Percentiles rank a stretch among this genome's conserved stretches.
Conservation (phyloP, 2,329 filamentous ascomycete species). For the Pezicula neosporulosa region DNA sequence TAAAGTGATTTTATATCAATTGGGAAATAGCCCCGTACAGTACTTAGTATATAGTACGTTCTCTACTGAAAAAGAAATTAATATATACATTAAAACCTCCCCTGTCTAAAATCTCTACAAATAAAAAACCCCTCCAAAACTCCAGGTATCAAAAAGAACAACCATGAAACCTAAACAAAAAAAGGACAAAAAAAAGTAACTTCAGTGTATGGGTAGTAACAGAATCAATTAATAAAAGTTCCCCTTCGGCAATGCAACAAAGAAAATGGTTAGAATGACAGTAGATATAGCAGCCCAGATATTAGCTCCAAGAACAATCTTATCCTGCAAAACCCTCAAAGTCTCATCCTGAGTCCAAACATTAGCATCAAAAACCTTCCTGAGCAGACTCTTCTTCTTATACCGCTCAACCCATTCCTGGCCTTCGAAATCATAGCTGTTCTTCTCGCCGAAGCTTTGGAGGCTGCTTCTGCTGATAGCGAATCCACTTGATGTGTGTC, state of each 20-base stretch:
- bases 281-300: slow-evolving; percentile 54
- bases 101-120: too few relatives aligned
- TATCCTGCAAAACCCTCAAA: slow-evolving; percentile 75
- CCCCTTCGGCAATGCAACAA: slow-evolving; percentile 64
- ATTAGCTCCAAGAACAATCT: slow-evolving; percentile 69
- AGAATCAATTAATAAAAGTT: slow-evolving; percentile 40
- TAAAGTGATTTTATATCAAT: too few relatives aligned
- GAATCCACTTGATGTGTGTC: slow-evolving; percentile 13
- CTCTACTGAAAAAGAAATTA: too few relatives aligned
- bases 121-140: too few relatives aligned
- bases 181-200: too few relatives aligned
- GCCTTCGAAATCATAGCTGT: slow-evolving; percentile 58
- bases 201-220: too few relatives aligned
- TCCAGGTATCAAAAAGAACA: too few relatives aligned
- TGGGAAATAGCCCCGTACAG: too few relatives aligned
- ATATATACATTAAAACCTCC: too few relatives aligned
- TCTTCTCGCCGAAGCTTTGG: slow-evolving; percentile 51
- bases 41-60: too few relatives aligned
- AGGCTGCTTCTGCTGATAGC: slow-evolving; percentile 42
- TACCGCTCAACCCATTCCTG: slow-evolving; percentile 75
- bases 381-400: slow-evolving; percentile 62
- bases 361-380: slow-evolving; percentile 74
- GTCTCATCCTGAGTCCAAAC: slow-evolving; percentile 78
- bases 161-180: too few relatives aligned
- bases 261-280: slow-evolving; percentile 57